Evolutionary conservation across 2,329 filamentous ascomycete genomes (phyloP).

Genomic region (Sordariomycetes sp.): DNA sequence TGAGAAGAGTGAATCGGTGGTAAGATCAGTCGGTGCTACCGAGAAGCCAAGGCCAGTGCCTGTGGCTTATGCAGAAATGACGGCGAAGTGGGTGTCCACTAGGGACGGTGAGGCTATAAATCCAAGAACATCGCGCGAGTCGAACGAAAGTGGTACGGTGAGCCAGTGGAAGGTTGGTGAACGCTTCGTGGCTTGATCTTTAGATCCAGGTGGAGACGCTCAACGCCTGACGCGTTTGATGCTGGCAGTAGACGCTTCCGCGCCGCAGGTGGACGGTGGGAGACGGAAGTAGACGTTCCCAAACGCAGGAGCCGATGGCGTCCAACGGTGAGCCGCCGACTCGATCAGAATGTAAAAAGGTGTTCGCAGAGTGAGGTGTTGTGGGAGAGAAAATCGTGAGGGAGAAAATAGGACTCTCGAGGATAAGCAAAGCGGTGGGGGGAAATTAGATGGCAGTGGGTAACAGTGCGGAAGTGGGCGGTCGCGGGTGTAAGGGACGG

Average conservation of each 20-base stretch:
- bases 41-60: background rate
- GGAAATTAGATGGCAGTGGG: background rate
- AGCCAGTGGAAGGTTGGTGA: background rate
- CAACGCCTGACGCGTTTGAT: background rate
- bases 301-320: background rate
- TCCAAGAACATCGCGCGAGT: slow-evolving; percentile 9
- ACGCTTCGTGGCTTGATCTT: background rate
- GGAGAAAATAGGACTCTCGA: background rate
- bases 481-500: background rate
- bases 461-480: background rate
- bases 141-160: background rate
- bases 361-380: background rate
- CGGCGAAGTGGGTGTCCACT: slow-evolving; percentile 1
- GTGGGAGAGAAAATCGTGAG: background rate
- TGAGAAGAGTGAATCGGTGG: background rate
- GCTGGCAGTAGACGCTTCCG: background rate
- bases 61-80: background rate
- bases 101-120: slow-evolving; percentile 15
- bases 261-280: background rate
- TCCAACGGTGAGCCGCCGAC: background rate
- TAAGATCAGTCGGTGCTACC: background rate
- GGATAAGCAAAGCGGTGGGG: background rate
- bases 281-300: background rate
- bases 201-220: background rate
- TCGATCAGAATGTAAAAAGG: background rate